Evolutionary conservation across 2,329 filamentous ascomycete genomes (phyloP), one percentile per base, ranked within the genome.

Genomic region (Capronia coronata): DNA sequence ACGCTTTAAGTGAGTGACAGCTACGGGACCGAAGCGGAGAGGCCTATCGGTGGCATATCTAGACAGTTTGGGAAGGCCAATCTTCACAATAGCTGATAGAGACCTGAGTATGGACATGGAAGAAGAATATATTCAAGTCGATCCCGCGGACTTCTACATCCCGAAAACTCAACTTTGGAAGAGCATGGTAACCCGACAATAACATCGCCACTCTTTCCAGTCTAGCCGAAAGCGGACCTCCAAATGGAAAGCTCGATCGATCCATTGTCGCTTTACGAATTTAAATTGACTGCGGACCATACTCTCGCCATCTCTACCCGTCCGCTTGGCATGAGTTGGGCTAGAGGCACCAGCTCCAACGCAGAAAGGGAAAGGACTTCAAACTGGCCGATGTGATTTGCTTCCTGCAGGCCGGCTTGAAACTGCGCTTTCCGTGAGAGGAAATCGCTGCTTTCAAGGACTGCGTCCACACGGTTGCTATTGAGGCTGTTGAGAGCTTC

Each of bases 311-410:
- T 39, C 35, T 39, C 35, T 39, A 39, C 35, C 35, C 35, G 35
- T 3, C 35, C 11, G 35, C 35, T 39, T 39, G 35, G 35, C 10
- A 39, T 39, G 35, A 39, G 35, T 39, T 16, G 35, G 35, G 11
- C 18, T 10, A 39, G 35, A 3, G 35, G 11, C 18, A 39, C 35
- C 13, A 39, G 35, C 35, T 39, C 8, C 35, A 39, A 2, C 35
- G 35, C 35, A 9, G n/a, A 10, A 39, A 39, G 35, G 35, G 35
- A 39, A 39, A 39, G 35, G 35, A 39, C 35, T 39, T 39, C 35
- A 39, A 39, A 13, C n/a, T 39, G 35, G 18, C 35, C 35, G 35
- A 39, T 14, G 35, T 39, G 11, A 18, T 39, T 39, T 39, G 35
- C 35, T 39, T 39, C 35, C 18, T 39, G 35, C 35, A 39, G 18